Percentiles rank a stretch among this genome's conserved stretches.
Conservation (phyloP, 306 rosid genomes). For the Mimosa bimucronata region DNA sequence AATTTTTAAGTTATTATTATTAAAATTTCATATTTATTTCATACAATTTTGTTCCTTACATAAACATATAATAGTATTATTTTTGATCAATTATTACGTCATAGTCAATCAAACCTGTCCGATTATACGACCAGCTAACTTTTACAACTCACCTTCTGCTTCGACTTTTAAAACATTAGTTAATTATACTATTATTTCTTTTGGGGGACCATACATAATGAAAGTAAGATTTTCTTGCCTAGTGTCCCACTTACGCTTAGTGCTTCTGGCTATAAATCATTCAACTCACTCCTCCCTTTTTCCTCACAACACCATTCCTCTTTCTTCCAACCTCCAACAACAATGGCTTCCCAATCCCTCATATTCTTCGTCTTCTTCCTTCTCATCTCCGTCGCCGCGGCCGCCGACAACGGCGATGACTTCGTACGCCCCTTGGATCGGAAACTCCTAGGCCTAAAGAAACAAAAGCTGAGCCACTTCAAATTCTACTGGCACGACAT, state of each 20-base stretch:
- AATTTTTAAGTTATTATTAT: no score
- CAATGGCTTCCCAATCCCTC: not conserved
- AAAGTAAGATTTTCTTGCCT: not conserved
- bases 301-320: not conserved
- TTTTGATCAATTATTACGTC: no score
- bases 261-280: not conserved
- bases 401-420: not conserved
- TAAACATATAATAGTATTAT: no score
- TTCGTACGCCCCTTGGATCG: constrained; percentile 43
- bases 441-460: constrained; percentile 38
- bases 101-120: no score
- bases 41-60: no score
- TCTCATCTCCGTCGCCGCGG: not conserved
- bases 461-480: constrained; percentile 63
- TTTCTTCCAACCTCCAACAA: not conserved
- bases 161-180: no score
- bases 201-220: not conserved
- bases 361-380: not conserved
- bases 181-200: no score
- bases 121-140: no score
- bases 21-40: no score
- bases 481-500: constrained; percentile 71
- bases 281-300: not conserved
- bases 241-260: not conserved
- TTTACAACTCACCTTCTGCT: no score